These are phyloP conservation scores for Lipomyces orientalis DNA, from an alignment of 805 yeast species.

Conservation along the genomic window DNA sequence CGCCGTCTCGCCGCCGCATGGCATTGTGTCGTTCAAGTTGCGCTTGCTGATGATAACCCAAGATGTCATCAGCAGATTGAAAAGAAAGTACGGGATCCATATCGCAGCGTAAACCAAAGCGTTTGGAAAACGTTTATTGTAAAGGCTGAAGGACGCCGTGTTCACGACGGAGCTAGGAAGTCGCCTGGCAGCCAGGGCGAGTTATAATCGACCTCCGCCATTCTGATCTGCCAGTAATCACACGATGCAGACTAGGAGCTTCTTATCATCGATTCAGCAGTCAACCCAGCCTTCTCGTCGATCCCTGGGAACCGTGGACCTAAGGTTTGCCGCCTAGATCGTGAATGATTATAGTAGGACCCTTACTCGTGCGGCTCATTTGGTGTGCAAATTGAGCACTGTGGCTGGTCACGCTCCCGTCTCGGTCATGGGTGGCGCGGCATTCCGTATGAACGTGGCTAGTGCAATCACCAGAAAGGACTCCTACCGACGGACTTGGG, in stretches of 20 bases:
- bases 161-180: too few species aligned
- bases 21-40: conserved; percentile 36
- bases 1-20: conserved; percentile 22
- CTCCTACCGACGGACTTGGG: background rate
- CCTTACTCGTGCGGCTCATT: background rate
- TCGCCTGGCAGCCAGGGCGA: background rate
- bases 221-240: background rate
- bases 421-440: background rate
- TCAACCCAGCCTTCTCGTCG: conserved; percentile 2
- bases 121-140: background rate
- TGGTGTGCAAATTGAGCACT: background rate
- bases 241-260: background rate
- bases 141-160: background rate
- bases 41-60: background rate
- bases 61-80: conserved; percentile 20
- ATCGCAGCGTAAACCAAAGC: background rate
- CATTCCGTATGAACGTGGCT: background rate
- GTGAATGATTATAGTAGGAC: background rate
- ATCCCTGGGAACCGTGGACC: background rate
- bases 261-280: background rate
- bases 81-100: conserved; percentile 17
- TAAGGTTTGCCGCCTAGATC: background rate
- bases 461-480: background rate
- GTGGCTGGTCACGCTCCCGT: background rate
- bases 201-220: background rate